Percentiles rank a stretch among this genome's conserved stretches.
Conservation (phyloP, 2,329 filamentous ascomycete species). For the Arachnomyces sp. region DNA sequence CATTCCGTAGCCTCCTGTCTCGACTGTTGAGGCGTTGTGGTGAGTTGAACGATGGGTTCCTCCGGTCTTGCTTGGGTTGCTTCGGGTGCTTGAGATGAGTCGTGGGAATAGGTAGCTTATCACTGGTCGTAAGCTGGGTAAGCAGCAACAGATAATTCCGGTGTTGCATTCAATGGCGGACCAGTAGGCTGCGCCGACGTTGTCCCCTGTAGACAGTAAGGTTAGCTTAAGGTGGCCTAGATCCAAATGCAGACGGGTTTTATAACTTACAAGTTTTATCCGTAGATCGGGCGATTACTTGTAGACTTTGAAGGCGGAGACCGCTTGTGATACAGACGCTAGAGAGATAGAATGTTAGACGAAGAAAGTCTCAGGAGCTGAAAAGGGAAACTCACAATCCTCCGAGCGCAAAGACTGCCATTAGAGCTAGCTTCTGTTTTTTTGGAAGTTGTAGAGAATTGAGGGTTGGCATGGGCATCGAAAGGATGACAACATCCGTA, state of each 20-base stretch:
- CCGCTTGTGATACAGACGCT: conserved; percentile 35
- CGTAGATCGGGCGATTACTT: conserved; percentile 20
- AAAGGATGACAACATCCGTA: conserved; percentile 35
- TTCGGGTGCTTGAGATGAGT: not conserved
- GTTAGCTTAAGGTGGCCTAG: not conserved
- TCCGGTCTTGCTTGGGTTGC: not conserved
- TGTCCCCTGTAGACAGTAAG: conserved; percentile 19
- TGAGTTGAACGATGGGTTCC: too few relatives aligned
- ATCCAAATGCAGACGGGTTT: not conserved
- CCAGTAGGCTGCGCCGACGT: conserved; percentile 35
- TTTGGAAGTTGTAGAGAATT: conserved; percentile 29
- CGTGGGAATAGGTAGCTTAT: conserved; percentile 1
- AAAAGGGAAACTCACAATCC: conserved; percentile 28
- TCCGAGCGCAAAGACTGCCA: conserved; percentile 35
- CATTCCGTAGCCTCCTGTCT: not conserved
- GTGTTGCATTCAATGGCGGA: conserved; percentile 35
- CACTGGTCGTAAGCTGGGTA: conserved; percentile 18
- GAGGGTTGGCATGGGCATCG: conserved; percentile 39
- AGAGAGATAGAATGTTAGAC: conserved; percentile 15
- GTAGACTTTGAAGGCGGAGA: conserved; percentile 24
- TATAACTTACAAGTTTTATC: conserved; percentile 23
- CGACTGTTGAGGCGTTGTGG: not conserved
- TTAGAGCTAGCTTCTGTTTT: conserved; percentile 32
- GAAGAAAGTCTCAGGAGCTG: not conserved
- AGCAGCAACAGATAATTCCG: conserved; percentile 34